These are phyloP conservation scores for Saitozyma podzolica DNA, from an alignment of 768 basidiomycete species.

Conservation along the genomic window DNA sequence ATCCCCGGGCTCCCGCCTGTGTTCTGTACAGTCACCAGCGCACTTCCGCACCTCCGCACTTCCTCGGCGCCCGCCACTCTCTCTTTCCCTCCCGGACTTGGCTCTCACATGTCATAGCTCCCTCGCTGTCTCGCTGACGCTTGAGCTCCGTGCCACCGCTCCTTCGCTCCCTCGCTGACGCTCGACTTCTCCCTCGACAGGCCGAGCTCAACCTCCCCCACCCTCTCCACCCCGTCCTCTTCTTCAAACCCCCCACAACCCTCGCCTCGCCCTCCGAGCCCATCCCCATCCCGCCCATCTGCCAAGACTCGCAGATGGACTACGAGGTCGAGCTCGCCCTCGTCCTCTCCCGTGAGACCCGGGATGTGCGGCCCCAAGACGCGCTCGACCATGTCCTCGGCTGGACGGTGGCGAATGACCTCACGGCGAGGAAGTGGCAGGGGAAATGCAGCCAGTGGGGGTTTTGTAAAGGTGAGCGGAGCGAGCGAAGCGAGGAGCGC, in stretches of 20 bases:
- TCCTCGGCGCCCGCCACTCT: too few species aligned
- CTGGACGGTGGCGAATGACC: slow-evolving; percentile 48
- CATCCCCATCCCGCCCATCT: slow-evolving; percentile 17
- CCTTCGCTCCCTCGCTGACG: background rate
- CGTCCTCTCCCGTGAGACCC: slow-evolving; percentile 72
- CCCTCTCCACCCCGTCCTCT: slow-evolving; percentile 31
- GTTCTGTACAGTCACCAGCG: too few species aligned
- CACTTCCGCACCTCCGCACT: too few species aligned
- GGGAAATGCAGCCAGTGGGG: slow-evolving; percentile 25
- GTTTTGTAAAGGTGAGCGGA: slow-evolving; percentile 10
- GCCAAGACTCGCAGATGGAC: slow-evolving; percentile 27
- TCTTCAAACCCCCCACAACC: slow-evolving; percentile 41
- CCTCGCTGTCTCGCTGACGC: background rate
- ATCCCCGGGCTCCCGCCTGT: too few species aligned
- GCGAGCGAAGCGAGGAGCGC: too few species aligned
- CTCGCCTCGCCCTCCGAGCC: slow-evolving; percentile 16
- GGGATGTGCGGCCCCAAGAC: slow-evolving; percentile 71
- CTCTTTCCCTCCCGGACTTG: too few species aligned
- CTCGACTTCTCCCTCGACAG: background rate
- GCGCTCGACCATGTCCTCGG: slow-evolving; percentile 81
- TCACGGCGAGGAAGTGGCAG: slow-evolving; percentile 28
- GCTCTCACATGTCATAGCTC: too few species aligned
- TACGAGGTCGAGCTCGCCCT: slow-evolving; percentile 54
- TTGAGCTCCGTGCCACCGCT: background rate
- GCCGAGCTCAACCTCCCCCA: slow-evolving; percentile 21